Percentiles rank a stretch among this genome's conserved stretches.
These are phyloP conservation scores for Botryotinia convoluta DNA, from an alignment of 2,329 filamentous ascomycete species.

Conservation along the genomic window DNA sequence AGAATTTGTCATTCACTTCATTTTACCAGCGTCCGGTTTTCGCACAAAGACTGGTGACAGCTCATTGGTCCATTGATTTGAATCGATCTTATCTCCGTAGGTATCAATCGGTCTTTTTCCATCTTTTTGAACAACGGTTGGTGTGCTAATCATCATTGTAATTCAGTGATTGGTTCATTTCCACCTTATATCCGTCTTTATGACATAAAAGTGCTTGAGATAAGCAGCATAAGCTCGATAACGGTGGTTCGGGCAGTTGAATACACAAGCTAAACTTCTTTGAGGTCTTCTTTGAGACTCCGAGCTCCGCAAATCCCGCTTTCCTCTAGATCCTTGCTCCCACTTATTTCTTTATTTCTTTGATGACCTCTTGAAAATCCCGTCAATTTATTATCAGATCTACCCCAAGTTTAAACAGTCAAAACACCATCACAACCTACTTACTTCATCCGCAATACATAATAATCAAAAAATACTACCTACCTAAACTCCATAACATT, in stretches of 20 bases:
- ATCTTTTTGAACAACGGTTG: background rate
- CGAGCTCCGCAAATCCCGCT: slow-evolving; percentile 7
- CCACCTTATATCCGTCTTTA: background rate
- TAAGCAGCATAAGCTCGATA: background rate
- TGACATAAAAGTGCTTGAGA: background rate
- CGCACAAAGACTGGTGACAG: background rate
- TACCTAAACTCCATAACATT: background rate
- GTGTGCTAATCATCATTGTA: background rate
- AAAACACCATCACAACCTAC: background rate
- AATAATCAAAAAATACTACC: background rate
- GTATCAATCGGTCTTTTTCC: background rate
- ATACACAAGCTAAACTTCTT: background rate
- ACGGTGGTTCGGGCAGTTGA: background rate
- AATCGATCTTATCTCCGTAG: background rate
- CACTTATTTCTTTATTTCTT: background rate
- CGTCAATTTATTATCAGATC: slow-evolving; percentile 13
- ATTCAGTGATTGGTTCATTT: background rate
- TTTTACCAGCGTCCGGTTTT: background rate
- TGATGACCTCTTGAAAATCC: slow-evolving; percentile 9
- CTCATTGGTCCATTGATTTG: background rate
- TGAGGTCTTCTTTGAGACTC: background rate
- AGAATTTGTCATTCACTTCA: background rate
- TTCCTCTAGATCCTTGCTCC: background rate
- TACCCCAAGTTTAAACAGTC: background rate
- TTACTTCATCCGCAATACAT: background rate